Evolutionary conservation across 192 early-diverging fungal genomes (phyloP), one percentile per base, ranked within the genome.

Genomic region (Rhizoclosmatium sp.): DNA sequence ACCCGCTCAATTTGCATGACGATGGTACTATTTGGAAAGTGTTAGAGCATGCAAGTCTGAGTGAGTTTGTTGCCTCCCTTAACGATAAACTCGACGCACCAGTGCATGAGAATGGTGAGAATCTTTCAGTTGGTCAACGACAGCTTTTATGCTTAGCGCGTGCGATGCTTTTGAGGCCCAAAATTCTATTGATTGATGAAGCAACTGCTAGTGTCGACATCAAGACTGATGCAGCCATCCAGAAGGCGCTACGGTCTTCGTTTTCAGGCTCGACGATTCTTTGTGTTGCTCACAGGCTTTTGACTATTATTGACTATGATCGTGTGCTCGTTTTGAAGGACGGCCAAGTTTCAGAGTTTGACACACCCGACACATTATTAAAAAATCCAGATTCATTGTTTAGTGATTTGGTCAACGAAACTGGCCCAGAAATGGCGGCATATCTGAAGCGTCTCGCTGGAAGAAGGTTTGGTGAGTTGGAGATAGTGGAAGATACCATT

Each of bases 331-430:
- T 95, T 0, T 78, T 95, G 12, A 92, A 94, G 49, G 80, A 85
- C 31, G 95, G 94, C 21, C 69, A 81, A 7, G 82, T 95, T n/a
- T 86, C 84, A 4, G 95, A 96, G 79, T 92, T 88, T 56, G 93
- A 92, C 56, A 19, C 66, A 14, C 82, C 82, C 21, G 64, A 44
- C 39, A 10, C 21, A 7, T 44, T 83, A 3, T 19, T 78, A 5
- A 45, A 40, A 41, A 84, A 79, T 74, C 84, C 82, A 2, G 62
- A 23, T 7, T 75, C 72, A 46, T 71, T 82, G 5, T 92, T 93
- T 59, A 65, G 79, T 1, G 78, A 73, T 54, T 84, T 93, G 86
- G 85, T 93, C 3, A 85, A 93, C 21, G 90, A 93, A 82, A 93
- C 92, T 3, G 92, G 92, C 7, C 78, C 87, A 16, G 74, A 65